A percentile compares a stretch with the other conserved stretches of the same genome.
Evolutionary conservation across 2,329 filamentous ascomycete species (phyloP).

Genomic region (Fonsecaea multimorphosa): DNA sequence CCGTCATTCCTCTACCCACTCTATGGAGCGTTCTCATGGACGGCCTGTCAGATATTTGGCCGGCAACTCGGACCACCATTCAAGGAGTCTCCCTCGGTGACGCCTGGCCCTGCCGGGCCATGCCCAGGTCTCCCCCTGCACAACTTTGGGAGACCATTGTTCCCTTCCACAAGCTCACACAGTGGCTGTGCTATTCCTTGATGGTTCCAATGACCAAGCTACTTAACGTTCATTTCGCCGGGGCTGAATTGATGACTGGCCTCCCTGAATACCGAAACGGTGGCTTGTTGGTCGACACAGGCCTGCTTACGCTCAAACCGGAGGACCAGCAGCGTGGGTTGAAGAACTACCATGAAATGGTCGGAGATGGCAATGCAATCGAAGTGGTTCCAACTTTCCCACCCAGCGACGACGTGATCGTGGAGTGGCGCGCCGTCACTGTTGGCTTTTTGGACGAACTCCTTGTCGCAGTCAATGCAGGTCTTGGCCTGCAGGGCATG

Average conservation of each 20-base stretch:
- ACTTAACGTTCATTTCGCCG: constrained; percentile 79
- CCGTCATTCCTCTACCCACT: constrained; percentile 83
- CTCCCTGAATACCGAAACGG: constrained; percentile 93
- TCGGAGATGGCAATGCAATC: constrained; percentile 72
- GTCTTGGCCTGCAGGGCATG: constrained; percentile 70
- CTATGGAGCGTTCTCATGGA: constrained; percentile 92
- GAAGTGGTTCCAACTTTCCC: constrained; percentile 77
- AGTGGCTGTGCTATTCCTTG: constrained; percentile 92
- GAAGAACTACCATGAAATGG: constrained; percentile 71
- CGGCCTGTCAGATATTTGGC: constrained; percentile 87
- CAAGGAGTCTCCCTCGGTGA: constrained; percentile 88
- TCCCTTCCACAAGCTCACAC: constrained; percentile 91
- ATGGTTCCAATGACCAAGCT: constrained; percentile 89
- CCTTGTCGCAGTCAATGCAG: constrained; percentile 69
- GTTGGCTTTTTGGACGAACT: constrained; percentile 77
- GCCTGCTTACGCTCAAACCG: constrained; percentile 76
- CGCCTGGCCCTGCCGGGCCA: constrained; percentile 86
- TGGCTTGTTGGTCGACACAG: constrained; percentile 83
- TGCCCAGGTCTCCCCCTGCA: constrained; percentile 67
- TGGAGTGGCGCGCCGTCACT: constrained; percentile 78
- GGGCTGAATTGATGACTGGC: constrained; percentile 81
- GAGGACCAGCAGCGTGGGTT: constrained; percentile 74
- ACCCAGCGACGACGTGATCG: constrained; percentile 76
- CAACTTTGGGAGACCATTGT: constrained; percentile 71
- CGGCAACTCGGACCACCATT: constrained; percentile 80